phyloP scores from a whole-genome alignment of 352 stramenopile genomes.

The Pythium phragmitis region DNA sequence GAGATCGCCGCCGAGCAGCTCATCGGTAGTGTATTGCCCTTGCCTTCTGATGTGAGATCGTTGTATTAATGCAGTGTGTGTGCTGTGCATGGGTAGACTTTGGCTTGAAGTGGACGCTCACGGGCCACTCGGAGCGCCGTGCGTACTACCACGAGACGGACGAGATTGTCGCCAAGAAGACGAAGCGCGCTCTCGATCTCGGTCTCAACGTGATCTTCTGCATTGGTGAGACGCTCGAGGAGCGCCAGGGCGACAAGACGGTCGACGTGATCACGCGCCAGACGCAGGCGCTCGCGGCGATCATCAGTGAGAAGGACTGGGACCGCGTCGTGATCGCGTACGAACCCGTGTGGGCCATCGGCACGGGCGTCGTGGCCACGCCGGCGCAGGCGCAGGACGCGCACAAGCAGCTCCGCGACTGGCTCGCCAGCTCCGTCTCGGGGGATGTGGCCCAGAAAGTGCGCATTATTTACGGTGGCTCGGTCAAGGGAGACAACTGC shows the following conservation, averaged over 20 bases:
- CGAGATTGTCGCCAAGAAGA: slow-evolving; percentile 93
- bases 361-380: slow-evolving; percentile 95
- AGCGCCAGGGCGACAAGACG: slow-evolving; percentile 88
- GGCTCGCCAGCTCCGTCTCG: slow-evolving; percentile 72
- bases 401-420: slow-evolving; percentile 85
- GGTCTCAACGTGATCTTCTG: slow-evolving; percentile 96
- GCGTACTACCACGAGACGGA: slow-evolving; percentile 92
- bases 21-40: slow-evolving; percentile 45
- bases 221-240: slow-evolving; percentile 94
- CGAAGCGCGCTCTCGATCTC: slow-evolving; percentile 86
- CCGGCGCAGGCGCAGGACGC: slow-evolving; percentile 93
- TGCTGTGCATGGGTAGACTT: slow-evolving; percentile 65
- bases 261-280: slow-evolving; percentile 94
- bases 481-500: slow-evolving; percentile 92
- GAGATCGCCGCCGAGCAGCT: slow-evolving; percentile 89
- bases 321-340: slow-evolving; percentile 93
- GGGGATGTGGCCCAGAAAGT: slow-evolving; percentile 59
- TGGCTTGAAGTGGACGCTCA: slow-evolving; percentile 78
- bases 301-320: slow-evolving; percentile 85
- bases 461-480: slow-evolving; percentile 92
- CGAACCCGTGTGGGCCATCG: slow-evolving; percentile 98
- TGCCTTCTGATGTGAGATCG: background rate
- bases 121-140: slow-evolving; percentile 92
- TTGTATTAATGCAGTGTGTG: slow-evolving; percentile 66
- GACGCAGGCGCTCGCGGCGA: slow-evolving; percentile 89